phyloP scores from a whole-genome alignment of 169 alveolate genomes.

The Plasmodium cynomolgi region DNA sequence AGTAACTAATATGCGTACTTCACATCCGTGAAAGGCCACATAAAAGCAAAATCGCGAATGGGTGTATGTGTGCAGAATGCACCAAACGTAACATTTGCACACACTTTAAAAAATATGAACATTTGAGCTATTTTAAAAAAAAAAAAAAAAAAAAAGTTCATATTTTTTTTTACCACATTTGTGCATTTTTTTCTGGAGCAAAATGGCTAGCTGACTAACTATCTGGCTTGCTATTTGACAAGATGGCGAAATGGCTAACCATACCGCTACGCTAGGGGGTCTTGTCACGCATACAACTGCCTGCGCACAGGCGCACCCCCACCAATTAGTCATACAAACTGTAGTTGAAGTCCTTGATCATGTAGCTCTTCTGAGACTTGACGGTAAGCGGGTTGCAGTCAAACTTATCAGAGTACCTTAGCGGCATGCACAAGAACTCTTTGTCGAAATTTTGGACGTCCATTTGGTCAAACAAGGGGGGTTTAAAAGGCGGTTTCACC shows the following conservation, averaged over 20 bases:
- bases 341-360: constrained; percentile 48
- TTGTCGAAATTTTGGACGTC: constrained; percentile 80
- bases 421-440: constrained; percentile 51
- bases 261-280: background rate
- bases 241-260: background rate
- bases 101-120: constrained; percentile 5
- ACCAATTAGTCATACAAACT: background rate
- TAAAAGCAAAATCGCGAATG: background rate
- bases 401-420: constrained; percentile 34
- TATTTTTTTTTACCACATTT: background rate
- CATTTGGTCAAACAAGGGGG: constrained; percentile 76
- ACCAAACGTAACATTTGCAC: background rate
- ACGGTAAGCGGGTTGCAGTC: background rate
- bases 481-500: constrained; percentile 85
- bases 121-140: constrained; percentile 10
- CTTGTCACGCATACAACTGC: background rate
- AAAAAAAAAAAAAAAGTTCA: background rate
- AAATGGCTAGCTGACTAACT: background rate
- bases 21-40: background rate
- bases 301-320: background rate
- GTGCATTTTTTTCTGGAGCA: background rate
- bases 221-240: background rate
- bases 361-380: background rate
- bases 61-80: background rate
- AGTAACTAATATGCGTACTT: background rate